Evolutionary conservation across 2,329 filamentous ascomycete species (phyloP).

Genomic region (Neophaeococcomyces aloes): DNA sequence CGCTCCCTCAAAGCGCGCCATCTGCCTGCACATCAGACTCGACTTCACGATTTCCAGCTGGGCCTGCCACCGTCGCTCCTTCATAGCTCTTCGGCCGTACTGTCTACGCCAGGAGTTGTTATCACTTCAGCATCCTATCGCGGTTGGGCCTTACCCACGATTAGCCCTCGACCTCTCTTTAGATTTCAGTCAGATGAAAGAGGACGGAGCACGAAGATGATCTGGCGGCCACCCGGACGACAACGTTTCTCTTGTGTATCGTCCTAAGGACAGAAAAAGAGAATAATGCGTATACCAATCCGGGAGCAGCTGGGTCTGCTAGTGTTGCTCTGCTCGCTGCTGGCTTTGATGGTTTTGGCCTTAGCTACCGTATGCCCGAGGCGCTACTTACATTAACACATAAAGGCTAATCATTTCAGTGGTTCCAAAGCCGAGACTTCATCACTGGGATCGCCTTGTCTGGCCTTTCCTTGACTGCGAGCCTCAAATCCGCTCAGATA

Average conservation of each 20-base stretch:
- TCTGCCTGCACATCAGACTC: too few species aligned
- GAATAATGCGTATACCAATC: constrained; percentile 72
- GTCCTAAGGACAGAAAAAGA: constrained; percentile 5
- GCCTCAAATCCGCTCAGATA: constrained; percentile 74
- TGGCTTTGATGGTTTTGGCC: constrained; percentile 66
- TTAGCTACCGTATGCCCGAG: constrained; percentile 51
- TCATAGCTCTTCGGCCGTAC: too few species aligned
- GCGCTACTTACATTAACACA: constrained; percentile 41
- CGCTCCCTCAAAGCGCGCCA: too few species aligned
- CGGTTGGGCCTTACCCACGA: too few species aligned
- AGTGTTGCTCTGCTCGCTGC: constrained; percentile 63
- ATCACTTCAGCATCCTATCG: too few species aligned
- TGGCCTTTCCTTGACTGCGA: constrained; percentile 66
- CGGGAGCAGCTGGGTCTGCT: constrained; percentile 75
- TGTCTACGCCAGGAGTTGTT: too few species aligned
- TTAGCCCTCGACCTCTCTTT: too few species aligned
- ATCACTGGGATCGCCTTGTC: constrained; percentile 48
- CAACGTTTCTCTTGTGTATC: neutral
- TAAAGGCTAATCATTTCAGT: constrained; percentile 41
- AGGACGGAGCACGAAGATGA: neutral
- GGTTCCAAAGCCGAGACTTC: constrained; percentile 52
- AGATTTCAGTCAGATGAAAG: too few species aligned
- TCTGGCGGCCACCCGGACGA: constrained; percentile 1
- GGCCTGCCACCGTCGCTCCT: too few species aligned
- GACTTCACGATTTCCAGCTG: too few species aligned